Conservation (phyloP, 305 asterid species). For the Striga hermonthica region DNA sequence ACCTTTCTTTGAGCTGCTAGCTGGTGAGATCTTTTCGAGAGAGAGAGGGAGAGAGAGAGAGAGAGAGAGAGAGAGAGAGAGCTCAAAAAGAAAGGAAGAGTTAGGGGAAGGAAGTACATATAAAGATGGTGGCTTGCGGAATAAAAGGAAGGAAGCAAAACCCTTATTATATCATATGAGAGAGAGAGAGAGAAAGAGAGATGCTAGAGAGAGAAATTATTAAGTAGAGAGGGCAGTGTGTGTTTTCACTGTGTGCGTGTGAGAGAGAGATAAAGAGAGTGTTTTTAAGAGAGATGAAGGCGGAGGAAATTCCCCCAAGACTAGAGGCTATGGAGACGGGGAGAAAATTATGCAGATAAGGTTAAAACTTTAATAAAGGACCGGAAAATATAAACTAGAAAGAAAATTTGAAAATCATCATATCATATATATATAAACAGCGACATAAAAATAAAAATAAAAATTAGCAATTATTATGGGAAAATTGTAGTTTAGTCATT, state of each 20-base stretch:
- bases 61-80: constrained; percentile 14
- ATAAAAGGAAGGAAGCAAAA: constrained; percentile 40
- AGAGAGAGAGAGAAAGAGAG: constrained; percentile 19
- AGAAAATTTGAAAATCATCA: background rate
- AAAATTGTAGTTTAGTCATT: too few species aligned
- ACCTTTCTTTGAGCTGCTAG: constrained; percentile 30
- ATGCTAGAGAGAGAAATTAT: constrained; percentile 13
- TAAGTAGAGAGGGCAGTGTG: constrained; percentile 1
- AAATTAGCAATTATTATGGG: too few species aligned
- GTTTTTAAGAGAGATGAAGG: constrained; percentile 31
- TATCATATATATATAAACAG: too few species aligned
- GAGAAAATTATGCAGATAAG: constrained; percentile 44
- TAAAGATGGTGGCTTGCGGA: constrained; percentile 75
- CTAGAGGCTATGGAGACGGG: constrained; percentile 80
- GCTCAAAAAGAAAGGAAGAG: constrained; percentile 8
- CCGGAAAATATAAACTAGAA: background rate
- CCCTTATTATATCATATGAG: constrained; percentile 39
- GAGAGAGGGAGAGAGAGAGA: constrained; percentile 15
- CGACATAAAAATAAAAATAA: too few species aligned
- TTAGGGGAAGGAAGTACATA: constrained; percentile 33
- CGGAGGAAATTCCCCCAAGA: constrained; percentile 67
- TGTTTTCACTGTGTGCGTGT: constrained; percentile 19
- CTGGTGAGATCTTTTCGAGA: constrained; percentile 32
- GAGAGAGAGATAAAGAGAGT: too few species aligned
- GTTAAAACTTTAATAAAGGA: background rate